Percentiles rank a stretch among this genome's conserved stretches.
Evolutionary conservation across 805 yeast species (phyloP).

Genomic region (Wickerhamiella hasegawae): DNA sequence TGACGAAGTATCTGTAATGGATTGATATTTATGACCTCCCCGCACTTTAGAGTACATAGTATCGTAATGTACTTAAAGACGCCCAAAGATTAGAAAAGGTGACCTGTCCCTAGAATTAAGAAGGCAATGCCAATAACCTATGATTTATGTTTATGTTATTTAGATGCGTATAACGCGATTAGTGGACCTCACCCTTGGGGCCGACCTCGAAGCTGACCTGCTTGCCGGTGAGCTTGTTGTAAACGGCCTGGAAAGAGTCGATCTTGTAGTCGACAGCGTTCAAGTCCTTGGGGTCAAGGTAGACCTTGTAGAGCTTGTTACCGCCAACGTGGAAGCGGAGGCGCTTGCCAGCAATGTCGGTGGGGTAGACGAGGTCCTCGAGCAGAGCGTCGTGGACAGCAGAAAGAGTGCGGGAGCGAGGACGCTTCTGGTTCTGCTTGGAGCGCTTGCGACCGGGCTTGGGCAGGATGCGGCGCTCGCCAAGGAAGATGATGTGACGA

Average conservation of each 20-base stretch:
- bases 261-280: constrained; percentile 95
- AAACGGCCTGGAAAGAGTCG: constrained; percentile 97
- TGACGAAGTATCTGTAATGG: too few species aligned
- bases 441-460: constrained; percentile 86
- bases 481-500: constrained; percentile 97
- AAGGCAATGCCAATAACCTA: too few species aligned
- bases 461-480: constrained; percentile 99
- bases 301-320: constrained; percentile 92
- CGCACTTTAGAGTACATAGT: too few species aligned
- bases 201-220: constrained; percentile 92
- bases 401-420: constrained; percentile 97
- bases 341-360: constrained; percentile 98
- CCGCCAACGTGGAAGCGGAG: constrained; percentile 98
- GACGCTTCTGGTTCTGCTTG: constrained; percentile 95
- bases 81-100: too few species aligned
- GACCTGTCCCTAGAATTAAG: too few species aligned
- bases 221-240: constrained; percentile 98
- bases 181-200: constrained; percentile 15
- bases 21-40: too few species aligned
- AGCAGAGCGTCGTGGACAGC: constrained; percentile 97
- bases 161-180: constrained; percentile 2
- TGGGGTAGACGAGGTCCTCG: constrained; percentile 99
- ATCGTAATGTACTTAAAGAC: too few species aligned
- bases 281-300: constrained; percentile 95
- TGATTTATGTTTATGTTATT: too few species aligned